Percentiles rank a stretch among this genome's conserved stretches.
These are phyloP conservation scores for Talaromyces sp. DNA, from an alignment of 2,329 filamentous ascomycete species.

Conservation along the genomic window DNA sequence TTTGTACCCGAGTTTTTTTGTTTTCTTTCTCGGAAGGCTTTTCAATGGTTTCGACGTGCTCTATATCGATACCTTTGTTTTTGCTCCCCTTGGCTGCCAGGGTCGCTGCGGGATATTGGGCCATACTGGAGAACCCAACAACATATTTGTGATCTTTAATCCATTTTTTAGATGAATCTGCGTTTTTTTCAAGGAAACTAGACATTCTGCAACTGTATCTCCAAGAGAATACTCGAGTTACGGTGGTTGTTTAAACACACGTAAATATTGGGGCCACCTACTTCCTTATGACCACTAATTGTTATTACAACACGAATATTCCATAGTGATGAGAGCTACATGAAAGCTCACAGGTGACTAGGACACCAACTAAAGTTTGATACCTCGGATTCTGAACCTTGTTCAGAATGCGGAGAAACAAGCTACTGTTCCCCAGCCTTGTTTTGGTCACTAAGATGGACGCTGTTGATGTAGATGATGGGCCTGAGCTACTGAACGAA, in stretches of 20 bases:
- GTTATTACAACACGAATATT: neutral
- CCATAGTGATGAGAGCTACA: neutral
- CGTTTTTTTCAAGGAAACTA: neutral
- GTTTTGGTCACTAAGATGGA: neutral
- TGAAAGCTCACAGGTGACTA: neutral
- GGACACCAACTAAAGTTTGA: neutral
- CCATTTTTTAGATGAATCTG: neutral
- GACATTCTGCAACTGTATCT: neutral
- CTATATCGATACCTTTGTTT: neutral
- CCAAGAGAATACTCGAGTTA: neutral
- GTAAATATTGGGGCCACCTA: neutral
- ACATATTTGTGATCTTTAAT: neutral
- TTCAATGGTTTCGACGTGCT: neutral
- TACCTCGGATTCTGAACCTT: neutral
- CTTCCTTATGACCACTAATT: neutral
- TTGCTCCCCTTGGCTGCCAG: neutral
- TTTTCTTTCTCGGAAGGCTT: neutral
- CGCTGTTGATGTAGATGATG: neutral
- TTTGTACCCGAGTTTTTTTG: constrained; percentile 20
- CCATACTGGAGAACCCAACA: neutral
- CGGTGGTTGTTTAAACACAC: neutral
- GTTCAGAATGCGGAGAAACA: neutral
- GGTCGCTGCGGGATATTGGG: neutral
- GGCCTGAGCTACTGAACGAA: neutral
- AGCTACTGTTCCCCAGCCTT: neutral